Conservation (phyloP, 1,139 yeast genomes). For the Saccharomyces hybrid region DNA sequence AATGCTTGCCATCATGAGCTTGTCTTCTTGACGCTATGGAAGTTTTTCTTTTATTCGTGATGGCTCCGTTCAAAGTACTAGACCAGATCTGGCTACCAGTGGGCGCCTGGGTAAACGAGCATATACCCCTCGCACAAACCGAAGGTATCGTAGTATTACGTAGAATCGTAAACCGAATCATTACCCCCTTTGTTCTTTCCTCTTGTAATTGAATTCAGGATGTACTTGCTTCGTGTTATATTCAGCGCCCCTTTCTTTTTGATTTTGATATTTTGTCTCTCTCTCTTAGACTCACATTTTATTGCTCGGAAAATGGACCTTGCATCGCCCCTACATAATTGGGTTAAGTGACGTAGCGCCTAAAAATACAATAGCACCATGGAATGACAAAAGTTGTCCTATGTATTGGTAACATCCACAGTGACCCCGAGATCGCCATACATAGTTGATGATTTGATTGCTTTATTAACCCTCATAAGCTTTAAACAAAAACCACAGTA, state of each 20-base stretch:
- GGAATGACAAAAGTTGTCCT: too few species aligned
- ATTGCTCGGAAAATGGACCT: not conserved
- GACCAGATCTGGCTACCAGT: not conserved
- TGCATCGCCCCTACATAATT: not conserved
- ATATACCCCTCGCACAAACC: not conserved
- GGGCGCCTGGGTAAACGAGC: not conserved
- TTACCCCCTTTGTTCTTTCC: not conserved
- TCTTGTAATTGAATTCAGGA: not conserved
- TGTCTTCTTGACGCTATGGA: not conserved
- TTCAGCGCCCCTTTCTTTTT: not conserved
- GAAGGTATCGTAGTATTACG: not conserved
- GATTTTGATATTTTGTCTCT: constrained; percentile 2
- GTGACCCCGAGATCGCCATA: too few species aligned
- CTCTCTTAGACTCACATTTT: not conserved
- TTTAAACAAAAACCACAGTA: too few species aligned
- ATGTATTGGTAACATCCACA: too few species aligned
- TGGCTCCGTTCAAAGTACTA: not conserved
- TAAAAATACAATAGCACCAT: not conserved
- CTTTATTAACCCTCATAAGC: too few species aligned
- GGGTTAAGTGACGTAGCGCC: constrained; percentile 1
- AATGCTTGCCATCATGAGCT: constrained; percentile 10
- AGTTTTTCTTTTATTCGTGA: not conserved
- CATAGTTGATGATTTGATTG: too few species aligned
- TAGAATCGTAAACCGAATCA: not conserved
- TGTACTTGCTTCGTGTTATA: not conserved